phyloP scores from a whole-genome alignment of 202 grass and related monocot genomes.

The Cymbopogon flexuosus region DNA sequence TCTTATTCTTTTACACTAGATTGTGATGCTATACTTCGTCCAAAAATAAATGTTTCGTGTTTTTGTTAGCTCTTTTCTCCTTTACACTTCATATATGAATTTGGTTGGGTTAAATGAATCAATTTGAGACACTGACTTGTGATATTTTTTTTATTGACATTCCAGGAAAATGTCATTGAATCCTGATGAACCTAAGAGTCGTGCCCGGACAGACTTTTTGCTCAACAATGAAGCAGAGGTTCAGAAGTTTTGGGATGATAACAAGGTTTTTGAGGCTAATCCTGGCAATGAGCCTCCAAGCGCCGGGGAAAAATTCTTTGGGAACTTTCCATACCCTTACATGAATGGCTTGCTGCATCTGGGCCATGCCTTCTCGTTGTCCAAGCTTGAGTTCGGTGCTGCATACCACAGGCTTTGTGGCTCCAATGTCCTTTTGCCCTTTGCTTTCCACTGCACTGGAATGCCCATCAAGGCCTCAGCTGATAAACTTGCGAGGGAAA shows the following conservation, averaged over 20 bases:
- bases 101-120: not conserved
- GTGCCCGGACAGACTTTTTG: slow-evolving; percentile 53
- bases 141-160: not conserved
- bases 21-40: not conserved
- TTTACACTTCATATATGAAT: not conserved
- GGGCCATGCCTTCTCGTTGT: slow-evolving; percentile 71
- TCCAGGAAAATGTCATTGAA: slow-evolving; percentile 46
- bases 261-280: slow-evolving; percentile 59
- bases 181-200: slow-evolving; percentile 43
- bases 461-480: slow-evolving; percentile 93
- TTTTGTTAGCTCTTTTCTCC: not conserved
- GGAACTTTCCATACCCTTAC: slow-evolving; percentile 85
- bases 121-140: not conserved
- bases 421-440: slow-evolving; percentile 70
- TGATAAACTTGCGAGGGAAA: slow-evolving; percentile 61
- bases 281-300: slow-evolving; percentile 35
- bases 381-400: slow-evolving; percentile 82
- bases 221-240: slow-evolving; percentile 36
- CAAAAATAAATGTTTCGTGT: not conserved
- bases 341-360: slow-evolving; percentile 82
- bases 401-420: slow-evolving; percentile 64
- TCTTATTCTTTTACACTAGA: not conserved
- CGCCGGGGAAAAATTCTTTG: slow-evolving; percentile 73
- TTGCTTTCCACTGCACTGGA: slow-evolving; percentile 87
- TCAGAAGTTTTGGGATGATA: slow-evolving; percentile 56